phyloP scores from a whole-genome alignment of 2,329 filamentous ascomycete species.

The Triangularia setosa region DNA sequence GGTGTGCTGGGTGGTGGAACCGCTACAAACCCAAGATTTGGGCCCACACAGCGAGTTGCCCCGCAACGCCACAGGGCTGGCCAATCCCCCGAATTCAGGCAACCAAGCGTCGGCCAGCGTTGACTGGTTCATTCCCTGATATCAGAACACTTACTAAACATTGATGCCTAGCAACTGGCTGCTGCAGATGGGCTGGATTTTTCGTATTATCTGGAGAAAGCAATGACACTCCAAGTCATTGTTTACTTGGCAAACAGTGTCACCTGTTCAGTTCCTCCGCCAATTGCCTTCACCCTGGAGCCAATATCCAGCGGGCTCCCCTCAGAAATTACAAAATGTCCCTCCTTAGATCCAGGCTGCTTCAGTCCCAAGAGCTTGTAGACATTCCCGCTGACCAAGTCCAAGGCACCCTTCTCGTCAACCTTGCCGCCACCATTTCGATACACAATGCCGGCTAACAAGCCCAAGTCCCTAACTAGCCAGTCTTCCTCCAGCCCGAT shows the following conservation, averaged over 20 bases:
- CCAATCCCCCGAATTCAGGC: neutral
- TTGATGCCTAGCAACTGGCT: neutral
- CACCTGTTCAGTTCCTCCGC: slow-evolving; percentile 38
- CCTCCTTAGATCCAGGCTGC: slow-evolving; percentile 25
- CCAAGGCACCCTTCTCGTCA: slow-evolving; percentile 51
- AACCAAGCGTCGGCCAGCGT: neutral
- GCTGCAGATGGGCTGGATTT: neutral
- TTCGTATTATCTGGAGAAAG: neutral
- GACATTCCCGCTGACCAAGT: slow-evolving; percentile 54
- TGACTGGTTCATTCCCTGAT: neutral
- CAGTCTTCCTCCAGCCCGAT: slow-evolving; percentile 61
- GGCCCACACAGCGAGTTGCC: neutral
- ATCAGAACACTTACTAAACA: neutral
- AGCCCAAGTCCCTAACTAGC: slow-evolving; percentile 55
- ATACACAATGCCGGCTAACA: slow-evolving; percentile 57
- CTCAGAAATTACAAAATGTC: slow-evolving; percentile 61
- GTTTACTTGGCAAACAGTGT: slow-evolving; percentile 30
- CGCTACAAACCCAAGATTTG: neutral
- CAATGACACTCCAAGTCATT: neutral
- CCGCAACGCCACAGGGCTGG: neutral
- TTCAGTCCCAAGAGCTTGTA: slow-evolving; percentile 54
- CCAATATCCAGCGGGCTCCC: slow-evolving; percentile 60
- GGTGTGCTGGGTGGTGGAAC: neutral
- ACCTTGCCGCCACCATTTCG: slow-evolving; percentile 55
- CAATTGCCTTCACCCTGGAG: slow-evolving; percentile 51